Base-by-base conservation (phyloP, 345 rosid genomes). In the Passiflora organensis region DNA sequence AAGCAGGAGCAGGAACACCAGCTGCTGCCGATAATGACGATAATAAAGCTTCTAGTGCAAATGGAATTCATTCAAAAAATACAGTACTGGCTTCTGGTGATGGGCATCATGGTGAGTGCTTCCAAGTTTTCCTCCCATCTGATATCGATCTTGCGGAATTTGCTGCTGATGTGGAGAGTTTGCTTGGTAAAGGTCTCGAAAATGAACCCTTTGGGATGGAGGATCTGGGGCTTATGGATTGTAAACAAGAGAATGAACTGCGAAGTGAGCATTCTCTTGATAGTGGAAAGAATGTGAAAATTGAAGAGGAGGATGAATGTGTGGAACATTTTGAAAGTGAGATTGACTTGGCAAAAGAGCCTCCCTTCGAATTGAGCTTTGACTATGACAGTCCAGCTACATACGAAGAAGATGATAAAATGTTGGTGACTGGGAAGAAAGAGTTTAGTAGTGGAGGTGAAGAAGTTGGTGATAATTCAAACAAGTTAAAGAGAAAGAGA, bases 131-230 rank as follows among this genome's bases (percentile, higher is more conserved):
- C n/a, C n/a, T n/a, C n/a, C 96, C 93, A 9, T 78, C 96, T 4
- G 91, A 88, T 9, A 71, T 70, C 81, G 99, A 93, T 43, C 85
- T 89, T 12, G 99, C 84, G 1, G 91, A 93, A 53, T 93, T 91
- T 48, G 86, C 93, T 9, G 96, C 96, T 9, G 87, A 84, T 53
- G 93, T 93, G 32, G 94, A 93, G 77, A 84, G 66, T 58, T 67
- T 93, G 65, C 83, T 93, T 0, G 96, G 99, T 6, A 76, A 70
- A 34, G 91, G 86, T 5, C 76, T 88, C 24, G 89, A 82, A 20
- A 70, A 69, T 1, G 86, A 89, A 63, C 71, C 83, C 1, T 82
- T 74, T 36, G 78, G 76, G 13, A 86, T 91, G 78, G 89, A 80
- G 55, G 91, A 78, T 16, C 64, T 88, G 58, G 91, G 89, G 52